Evolutionary conservation across 164 flowering plant genomes (phyloP), one percentile per base, ranked within the genome.

Genomic region (Stephania japonica): DNA sequence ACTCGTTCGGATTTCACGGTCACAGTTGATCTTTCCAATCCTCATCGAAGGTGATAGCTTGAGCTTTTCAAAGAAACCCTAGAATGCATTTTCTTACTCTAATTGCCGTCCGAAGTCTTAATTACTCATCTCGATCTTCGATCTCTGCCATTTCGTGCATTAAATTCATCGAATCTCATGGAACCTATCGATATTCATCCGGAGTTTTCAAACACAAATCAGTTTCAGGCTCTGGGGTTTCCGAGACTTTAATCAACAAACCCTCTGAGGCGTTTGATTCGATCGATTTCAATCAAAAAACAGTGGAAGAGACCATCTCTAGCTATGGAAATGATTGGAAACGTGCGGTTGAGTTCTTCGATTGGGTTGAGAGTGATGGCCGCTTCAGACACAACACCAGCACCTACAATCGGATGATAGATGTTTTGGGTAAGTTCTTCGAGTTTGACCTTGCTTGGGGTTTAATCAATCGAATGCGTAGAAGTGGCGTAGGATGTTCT

Each of bases 351-450:
- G 97, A 93, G 24, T 95, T 92, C 86, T 93, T 92, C 87, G 83
- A 86, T 53, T 95, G 99, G 99, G 87, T 82, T 19, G 86, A 89
- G 50, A 65, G 75, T 2, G 76, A 83, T 9, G 68, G 68, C 73
- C 73, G 72, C 9, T 89, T 87, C 77, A 53, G 68, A 7, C 99
- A 93, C 86, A 86, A 80, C 43, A 78, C 85, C 19, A 83, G 84
- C 7, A 88, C 94, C 1, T 89, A 78, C 82, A 95, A 95, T 72
- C 77, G 77, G 18, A 82, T 90, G 82, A 84, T 95, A 6, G 96
- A 91, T 74, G 79, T 93, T 21, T 72, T 90, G 61, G 99, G 96
- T 67, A 95, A 93, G 87, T 88, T 81, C 76, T 91, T 90, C 68
- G 94, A 95, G 79, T 95, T 91, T 67, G 86, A 87, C 24, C 75